Evolutionary conservation across 257 asterid species (phyloP).

Genomic region (Plectranthus barbatus): DNA sequence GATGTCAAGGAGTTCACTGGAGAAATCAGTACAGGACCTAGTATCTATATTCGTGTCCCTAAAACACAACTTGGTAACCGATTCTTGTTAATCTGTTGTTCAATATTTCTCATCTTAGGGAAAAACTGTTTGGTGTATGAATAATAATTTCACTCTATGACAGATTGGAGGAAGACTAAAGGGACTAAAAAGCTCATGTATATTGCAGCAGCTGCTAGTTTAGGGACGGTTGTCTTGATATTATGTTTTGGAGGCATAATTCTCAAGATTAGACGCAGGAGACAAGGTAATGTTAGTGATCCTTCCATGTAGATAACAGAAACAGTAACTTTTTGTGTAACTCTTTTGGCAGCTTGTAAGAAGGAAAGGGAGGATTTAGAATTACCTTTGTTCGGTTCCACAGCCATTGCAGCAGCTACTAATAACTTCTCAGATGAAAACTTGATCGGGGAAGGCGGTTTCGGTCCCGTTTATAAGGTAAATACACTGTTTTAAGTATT

Average conservation of each 20-base stretch:
- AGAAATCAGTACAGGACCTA: neutral
- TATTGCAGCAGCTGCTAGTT: neutral
- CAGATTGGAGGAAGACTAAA: neutral
- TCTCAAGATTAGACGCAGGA: neutral
- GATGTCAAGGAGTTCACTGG: neutral
- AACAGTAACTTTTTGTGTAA: neutral
- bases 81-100: neutral
- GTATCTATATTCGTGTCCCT: conserved; percentile 10
- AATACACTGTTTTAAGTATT: neutral
- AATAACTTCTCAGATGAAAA: conserved; percentile 18
- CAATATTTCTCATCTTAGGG: too few relatives aligned
- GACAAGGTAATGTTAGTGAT: conserved; percentile 1
- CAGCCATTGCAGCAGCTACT: conserved; percentile 25
- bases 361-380: conserved; percentile 16
- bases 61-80: neutral
- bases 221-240: neutral
- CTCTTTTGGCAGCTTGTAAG: neutral
- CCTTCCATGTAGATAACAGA: too few relatives aligned
- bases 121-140: neutral
- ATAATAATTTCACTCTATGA: neutral
- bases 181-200: neutral
- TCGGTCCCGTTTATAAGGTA: conserved; percentile 30
- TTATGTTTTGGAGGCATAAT: neutral
- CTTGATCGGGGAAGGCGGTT: conserved; percentile 36
- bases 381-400: conserved; percentile 23